These are phyloP conservation scores for Ceratobasidium sp. DNA, from an alignment of 1,284 basidiomycete genomes.

Conservation along the genomic window DNA sequence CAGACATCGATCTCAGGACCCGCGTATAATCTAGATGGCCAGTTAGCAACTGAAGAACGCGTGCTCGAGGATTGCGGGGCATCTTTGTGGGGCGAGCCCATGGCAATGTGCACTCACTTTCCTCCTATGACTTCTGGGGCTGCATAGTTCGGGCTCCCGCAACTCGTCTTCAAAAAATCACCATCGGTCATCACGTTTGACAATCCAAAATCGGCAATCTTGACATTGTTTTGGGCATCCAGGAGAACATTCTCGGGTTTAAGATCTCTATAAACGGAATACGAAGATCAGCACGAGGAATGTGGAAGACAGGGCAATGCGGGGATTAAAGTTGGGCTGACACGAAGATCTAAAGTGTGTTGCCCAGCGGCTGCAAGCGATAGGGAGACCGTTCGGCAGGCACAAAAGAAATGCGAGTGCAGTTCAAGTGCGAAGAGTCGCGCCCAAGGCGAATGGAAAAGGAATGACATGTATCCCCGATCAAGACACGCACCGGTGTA, in stretches of 20 bases:
- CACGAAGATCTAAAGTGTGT: neutral
- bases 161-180: conserved; percentile 92
- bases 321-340: conserved; percentile 30
- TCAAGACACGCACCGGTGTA: conserved; percentile 61
- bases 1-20: conserved; percentile 98
- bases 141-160: conserved; percentile 95
- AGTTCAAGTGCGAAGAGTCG: conserved; percentile 1
- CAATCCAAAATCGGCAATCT: conserved; percentile 95
- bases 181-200: conserved; percentile 95
- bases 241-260: conserved; percentile 90
- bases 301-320: neutral
- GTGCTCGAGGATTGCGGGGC: conserved; percentile 6
- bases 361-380: neutral
- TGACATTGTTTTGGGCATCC: conserved; percentile 65
- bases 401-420: neutral
- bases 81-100: conserved; percentile 40
- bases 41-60: conserved; percentile 24
- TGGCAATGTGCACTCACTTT: conserved; percentile 51
- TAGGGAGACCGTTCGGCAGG: neutral
- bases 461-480: conserved; percentile 4
- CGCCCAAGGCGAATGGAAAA: conserved; percentile 13
- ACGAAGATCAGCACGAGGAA: conserved; percentile 27
- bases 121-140: conserved; percentile 95
- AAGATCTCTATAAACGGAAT: conserved; percentile 64
- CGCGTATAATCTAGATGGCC: conserved; percentile 70